A percentile compares a stretch with the other conserved stretches of the same genome.
Conservation (phyloP, 345 rosid genomes). For the Sisymbrium irio region DNA sequence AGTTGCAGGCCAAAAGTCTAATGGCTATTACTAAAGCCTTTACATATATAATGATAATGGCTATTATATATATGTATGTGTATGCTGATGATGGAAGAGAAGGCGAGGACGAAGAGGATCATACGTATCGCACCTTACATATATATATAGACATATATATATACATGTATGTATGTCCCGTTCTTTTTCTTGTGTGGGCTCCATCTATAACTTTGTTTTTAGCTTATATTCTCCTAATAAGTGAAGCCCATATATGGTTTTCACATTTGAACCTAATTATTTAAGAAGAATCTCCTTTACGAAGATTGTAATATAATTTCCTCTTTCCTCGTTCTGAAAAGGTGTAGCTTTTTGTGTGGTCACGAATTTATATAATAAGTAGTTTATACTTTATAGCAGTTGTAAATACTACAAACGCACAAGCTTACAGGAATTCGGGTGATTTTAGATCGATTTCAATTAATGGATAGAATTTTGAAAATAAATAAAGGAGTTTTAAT, state of each 20-base stretch:
- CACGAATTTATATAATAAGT: not conserved
- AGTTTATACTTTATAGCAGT: not conserved
- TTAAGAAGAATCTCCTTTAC: conserved; percentile 21
- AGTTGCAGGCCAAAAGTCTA: conserved; percentile 60
- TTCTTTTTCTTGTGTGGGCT: conserved; percentile 21
- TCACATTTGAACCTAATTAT: conserved; percentile 27
- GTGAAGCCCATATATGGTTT: conserved; percentile 12
- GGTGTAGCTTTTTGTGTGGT: conserved; percentile 29
- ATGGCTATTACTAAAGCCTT: conserved; percentile 55
- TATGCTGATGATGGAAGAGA: conserved; percentile 26
- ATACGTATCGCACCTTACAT: conserved; percentile 17
- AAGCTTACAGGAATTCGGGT: not conserved
- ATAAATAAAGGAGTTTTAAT: not conserved
- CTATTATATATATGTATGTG: conserved; percentile 12
- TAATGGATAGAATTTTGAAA: not conserved
- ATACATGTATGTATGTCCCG: conserved; percentile 11
- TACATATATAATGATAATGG: conserved; percentile 10
- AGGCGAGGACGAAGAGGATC: conserved; percentile 27
- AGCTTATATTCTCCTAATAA: conserved; percentile 20
- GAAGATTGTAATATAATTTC: conserved; percentile 26
- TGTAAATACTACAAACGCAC: not conserved
- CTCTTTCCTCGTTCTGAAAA: conserved; percentile 29
- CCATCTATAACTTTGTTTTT: conserved; percentile 12
- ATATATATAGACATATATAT: not conserved
- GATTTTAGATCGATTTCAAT: not conserved